phyloP scores from a whole-genome alignment of 768 basidiomycete genomes.

The Lyophyllum semitale region DNA sequence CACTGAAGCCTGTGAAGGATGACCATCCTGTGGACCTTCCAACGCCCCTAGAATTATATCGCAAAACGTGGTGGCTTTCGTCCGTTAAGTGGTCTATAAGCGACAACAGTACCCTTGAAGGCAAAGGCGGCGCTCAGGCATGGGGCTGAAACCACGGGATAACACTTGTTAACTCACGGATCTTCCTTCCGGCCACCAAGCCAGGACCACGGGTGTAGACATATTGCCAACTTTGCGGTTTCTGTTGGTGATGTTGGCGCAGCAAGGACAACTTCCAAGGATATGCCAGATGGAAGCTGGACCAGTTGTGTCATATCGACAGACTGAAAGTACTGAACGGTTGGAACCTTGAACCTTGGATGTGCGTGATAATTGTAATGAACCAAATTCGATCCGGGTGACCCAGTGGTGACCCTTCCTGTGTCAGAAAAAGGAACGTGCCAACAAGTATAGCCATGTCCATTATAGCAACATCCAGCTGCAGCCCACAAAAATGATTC shows the following conservation, averaged over 20 bases:
- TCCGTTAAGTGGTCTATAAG: slow-evolving; percentile 43
- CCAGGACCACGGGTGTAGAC: slow-evolving; percentile 86
- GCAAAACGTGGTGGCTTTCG: slow-evolving; percentile 57
- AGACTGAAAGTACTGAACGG: too few relatives aligned
- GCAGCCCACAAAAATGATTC: too few relatives aligned
- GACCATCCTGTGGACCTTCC: slow-evolving; percentile 73
- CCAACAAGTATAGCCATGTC: too few relatives aligned
- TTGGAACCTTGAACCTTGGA: too few relatives aligned
- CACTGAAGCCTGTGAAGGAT: slow-evolving; percentile 70
- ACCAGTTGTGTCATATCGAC: slow-evolving; percentile 16
- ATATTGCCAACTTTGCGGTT: slow-evolving; percentile 56
- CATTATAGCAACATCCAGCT: too few relatives aligned
- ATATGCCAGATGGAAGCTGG: slow-evolving; percentile 20
- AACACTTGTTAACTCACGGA: slow-evolving; percentile 52
- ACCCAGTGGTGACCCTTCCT: too few relatives aligned
- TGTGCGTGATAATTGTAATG: too few relatives aligned
- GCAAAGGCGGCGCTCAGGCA: background rate
- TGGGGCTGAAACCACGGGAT: background rate
- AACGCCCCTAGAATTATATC: slow-evolving; percentile 79
- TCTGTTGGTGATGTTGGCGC: slow-evolving; percentile 22
- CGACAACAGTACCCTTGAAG: slow-evolving; percentile 44
- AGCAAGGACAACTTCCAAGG: slow-evolving; percentile 42
- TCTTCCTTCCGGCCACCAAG: slow-evolving; percentile 78
- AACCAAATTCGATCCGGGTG: too few relatives aligned
- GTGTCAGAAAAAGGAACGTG: too few relatives aligned